Base-by-base conservation (phyloP, 352 stramenopile species). In the Pythium apleroticum region DNA sequence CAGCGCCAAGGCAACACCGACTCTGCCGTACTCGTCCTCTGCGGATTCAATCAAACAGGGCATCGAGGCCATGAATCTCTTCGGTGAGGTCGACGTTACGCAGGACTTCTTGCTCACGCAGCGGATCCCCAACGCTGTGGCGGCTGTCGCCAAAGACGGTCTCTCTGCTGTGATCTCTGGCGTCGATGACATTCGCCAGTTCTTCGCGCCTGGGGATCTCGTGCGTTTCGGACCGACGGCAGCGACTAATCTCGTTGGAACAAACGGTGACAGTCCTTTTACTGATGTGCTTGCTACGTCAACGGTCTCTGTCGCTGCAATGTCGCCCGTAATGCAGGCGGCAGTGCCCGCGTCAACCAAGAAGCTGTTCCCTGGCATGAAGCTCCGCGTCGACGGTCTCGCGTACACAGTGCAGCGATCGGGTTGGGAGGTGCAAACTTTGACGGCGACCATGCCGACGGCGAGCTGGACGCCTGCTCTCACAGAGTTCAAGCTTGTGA, bases 341-440 rank as follows among this genome's bases (percentile, higher is more conserved):
- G 52, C 22, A 0, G 46, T 59, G 17, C 31, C 62, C 22, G 70
- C 58, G 0, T 71, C 89, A 0, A 86, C 78, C 20, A 82, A 71
- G 49, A 33, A 84, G 45, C 61, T 97, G 3, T 94, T 77, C 60
- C 81, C 91, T 30, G 84, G 78, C 28, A 92, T 97, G 77, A 75
- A 81, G 25, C 60, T 99, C 8, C 87, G 94, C 10, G 84, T 99
- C 33, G 91, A 94, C 63, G 94, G 88, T 0, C 77, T 96, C 25
- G 74, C 72, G 4, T 98, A 98, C 66, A 74, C 75, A 0, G 74
- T 99, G 0, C 68, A 89, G 39, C 88, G 84, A 27, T 97, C 94
- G 4, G 93, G 96, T 8, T 76, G 90, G 30, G 96, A 98, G 71
- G 75, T 98, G 14, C 95, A 99, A 58, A 92, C 72, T 0, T 37